Percentiles rank a stretch among this genome's conserved stretches.
These are phyloP conservation scores for Hypholoma sublateritium DNA, from an alignment of 768 basidiomycete genomes.

Conservation along the genomic window DNA sequence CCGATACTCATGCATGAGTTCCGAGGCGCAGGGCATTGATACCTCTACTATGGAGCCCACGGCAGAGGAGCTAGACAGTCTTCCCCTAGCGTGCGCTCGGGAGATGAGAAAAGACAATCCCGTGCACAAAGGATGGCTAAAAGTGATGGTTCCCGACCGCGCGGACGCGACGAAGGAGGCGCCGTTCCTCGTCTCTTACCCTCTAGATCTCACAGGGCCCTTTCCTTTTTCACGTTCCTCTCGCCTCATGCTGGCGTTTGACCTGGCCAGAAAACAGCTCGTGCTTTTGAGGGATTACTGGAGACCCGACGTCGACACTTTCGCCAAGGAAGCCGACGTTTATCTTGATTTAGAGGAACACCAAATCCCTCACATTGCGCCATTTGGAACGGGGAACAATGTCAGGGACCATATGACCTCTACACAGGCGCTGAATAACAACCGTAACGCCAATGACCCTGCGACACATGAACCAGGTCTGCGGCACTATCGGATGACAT, in stretches of 20 bases:
- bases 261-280: conserved; percentile 7
- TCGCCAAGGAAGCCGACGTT: conserved; percentile 19
- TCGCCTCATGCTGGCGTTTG: conserved; percentile 17
- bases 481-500: conserved; percentile 9
- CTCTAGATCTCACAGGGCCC: conserved; percentile 2
- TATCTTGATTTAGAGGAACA: conserved; percentile 14
- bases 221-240: conserved; percentile 23
- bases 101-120: neutral
- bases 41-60: neutral
- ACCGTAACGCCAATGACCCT: neutral
- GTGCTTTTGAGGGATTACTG: conserved; percentile 29
- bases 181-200: conserved; percentile 9
- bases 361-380: conserved; percentile 22
- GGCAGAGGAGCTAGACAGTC: neutral
- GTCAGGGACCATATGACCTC: conserved; percentile 9
- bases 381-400: conserved; percentile 23
- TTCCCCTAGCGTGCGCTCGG: neutral
- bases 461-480: neutral
- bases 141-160: too few species aligned
- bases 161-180: too few species aligned
- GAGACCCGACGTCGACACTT: conserved; percentile 15
- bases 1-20: conserved; percentile 17
- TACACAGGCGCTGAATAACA: neutral
- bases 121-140: neutral
- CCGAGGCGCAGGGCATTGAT: conserved; percentile 20